These are phyloP conservation scores for Chenopodium suecicum DNA, from an alignment of 148 eudicot genomes.

Conservation along the genomic window DNA sequence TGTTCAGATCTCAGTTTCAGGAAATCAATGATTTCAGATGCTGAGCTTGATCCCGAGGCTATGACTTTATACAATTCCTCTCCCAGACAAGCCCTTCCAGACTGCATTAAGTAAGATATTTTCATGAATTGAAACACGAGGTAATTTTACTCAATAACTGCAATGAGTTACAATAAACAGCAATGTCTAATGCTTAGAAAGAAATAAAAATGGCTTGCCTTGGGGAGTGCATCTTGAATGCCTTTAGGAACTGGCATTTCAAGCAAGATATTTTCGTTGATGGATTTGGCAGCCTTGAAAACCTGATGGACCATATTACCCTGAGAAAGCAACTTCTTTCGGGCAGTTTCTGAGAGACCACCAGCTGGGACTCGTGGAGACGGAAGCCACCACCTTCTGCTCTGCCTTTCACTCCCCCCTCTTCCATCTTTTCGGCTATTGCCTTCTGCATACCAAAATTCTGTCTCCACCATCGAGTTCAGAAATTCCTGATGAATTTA, in stretches of 20 bases:
- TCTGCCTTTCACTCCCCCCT: constrained; percentile 53
- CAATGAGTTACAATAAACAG: neutral
- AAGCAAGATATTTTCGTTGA: constrained; percentile 67
- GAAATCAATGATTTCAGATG: constrained; percentile 45
- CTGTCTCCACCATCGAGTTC: constrained; percentile 74
- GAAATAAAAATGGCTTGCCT: constrained; percentile 41
- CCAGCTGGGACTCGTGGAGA: constrained; percentile 71
- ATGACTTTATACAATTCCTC: constrained; percentile 66
- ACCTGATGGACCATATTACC: constrained; percentile 81
- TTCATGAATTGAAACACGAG: neutral
- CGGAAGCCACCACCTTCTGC: constrained; percentile 98
- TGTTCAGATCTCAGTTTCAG: constrained; percentile 66
- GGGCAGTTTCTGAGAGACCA: constrained; percentile 77
- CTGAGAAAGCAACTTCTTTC: constrained; percentile 66
- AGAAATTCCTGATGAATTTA: constrained; percentile 59
- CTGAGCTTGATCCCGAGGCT: constrained; percentile 49
- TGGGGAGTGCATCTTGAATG: constrained; percentile 72
- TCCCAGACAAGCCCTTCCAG: constrained; percentile 74
- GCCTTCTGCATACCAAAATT: constrained; percentile 90
- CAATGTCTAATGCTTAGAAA: neutral
- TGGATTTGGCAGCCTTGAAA: constrained; percentile 92
- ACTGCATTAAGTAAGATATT: constrained; percentile 39
- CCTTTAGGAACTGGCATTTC: constrained; percentile 70
- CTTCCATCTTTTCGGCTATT: constrained; percentile 71
- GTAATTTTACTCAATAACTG: neutral